phyloP scores from a whole-genome alignment of 495 filamentous ascomycete genomes.

The Penicillium coffeae region DNA sequence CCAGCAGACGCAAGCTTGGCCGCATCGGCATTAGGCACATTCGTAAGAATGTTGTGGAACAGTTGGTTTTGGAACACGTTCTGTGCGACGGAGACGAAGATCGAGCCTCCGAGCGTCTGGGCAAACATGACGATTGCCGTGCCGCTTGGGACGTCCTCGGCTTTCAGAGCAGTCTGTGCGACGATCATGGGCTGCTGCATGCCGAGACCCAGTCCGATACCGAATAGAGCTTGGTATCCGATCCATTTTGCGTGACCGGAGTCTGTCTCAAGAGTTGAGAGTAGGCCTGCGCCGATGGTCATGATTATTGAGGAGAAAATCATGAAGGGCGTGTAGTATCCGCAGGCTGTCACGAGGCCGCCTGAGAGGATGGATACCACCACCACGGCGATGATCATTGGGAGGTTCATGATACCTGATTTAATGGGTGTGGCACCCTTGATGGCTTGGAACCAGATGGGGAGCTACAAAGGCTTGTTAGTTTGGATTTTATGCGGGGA shows the following conservation, averaged over 20 bases:
- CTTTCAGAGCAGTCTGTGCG: conserved; percentile 60
- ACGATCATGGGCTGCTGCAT: conserved; percentile 68
- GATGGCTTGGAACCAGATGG: conserved; percentile 88
- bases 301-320: conserved; percentile 54
- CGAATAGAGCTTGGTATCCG: conserved; percentile 70
- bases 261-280: conserved; percentile 58
- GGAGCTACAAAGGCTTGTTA: conserved; percentile 52
- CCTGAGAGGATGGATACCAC: conserved; percentile 60
- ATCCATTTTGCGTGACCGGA: conserved; percentile 63
- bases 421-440: conserved; percentile 62
- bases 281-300: conserved; percentile 65
- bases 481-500: background rate
- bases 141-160: conserved; percentile 62
- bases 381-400: conserved; percentile 63
- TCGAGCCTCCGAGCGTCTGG: conserved; percentile 67
- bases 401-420: conserved; percentile 75
- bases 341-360: conserved; percentile 54
- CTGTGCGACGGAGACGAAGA: conserved; percentile 73
- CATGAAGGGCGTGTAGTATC: conserved; percentile 79
- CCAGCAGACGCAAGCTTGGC: conserved; percentile 53
- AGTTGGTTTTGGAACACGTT: conserved; percentile 75
- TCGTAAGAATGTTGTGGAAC: conserved; percentile 46
- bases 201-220: conserved; percentile 64
- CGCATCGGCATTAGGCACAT: conserved; percentile 51
- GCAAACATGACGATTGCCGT: conserved; percentile 64